Percentiles rank a stretch among this genome's conserved stretches.
These are phyloP conservation scores for Alternaria rosae DNA, from an alignment of 2,329 filamentous ascomycete genomes.

Conservation along the genomic window DNA sequence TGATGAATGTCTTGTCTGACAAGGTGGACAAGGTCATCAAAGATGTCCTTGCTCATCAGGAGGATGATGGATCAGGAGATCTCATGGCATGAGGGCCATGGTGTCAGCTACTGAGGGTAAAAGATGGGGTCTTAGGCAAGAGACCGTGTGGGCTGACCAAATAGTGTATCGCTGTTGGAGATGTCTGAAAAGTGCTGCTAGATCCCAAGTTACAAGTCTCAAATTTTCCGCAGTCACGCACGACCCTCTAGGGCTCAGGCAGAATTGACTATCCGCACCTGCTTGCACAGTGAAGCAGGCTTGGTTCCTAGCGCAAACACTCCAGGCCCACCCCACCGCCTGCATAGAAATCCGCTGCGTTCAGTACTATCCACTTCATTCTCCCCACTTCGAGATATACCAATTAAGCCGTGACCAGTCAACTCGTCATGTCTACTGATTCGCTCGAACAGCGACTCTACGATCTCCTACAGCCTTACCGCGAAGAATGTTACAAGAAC, in stretches of 20 bases:
- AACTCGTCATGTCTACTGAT: neutral
- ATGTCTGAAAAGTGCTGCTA: neutral
- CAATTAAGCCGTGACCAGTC: neutral
- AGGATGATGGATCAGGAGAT: constrained; percentile 3
- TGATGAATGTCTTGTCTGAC: no score
- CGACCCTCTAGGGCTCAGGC: fast-evolving
- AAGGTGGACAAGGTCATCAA: constrained; percentile 11
- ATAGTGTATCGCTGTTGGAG: no score
- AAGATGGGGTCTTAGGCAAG: no score
- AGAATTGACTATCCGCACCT: neutral
- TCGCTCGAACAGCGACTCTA: constrained; percentile 3
- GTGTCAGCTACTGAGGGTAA: no score
- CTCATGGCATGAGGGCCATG: no score
- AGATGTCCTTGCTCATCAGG: neutral
- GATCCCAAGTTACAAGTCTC: neutral
- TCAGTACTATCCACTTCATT: neutral
- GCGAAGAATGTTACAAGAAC: constrained; percentile 2
- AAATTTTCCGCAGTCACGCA: neutral
- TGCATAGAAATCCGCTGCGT: neutral
- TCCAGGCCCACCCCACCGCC: neutral
- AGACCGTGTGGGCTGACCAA: neutral
- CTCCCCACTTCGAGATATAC: neutral
- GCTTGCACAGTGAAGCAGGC: no score
- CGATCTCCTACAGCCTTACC: constrained; percentile 1
- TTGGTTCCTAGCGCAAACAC: neutral